phyloP scores from a whole-genome alignment of 495 filamentous ascomycete genomes.

The Trichocladium uniseriatum region DNA sequence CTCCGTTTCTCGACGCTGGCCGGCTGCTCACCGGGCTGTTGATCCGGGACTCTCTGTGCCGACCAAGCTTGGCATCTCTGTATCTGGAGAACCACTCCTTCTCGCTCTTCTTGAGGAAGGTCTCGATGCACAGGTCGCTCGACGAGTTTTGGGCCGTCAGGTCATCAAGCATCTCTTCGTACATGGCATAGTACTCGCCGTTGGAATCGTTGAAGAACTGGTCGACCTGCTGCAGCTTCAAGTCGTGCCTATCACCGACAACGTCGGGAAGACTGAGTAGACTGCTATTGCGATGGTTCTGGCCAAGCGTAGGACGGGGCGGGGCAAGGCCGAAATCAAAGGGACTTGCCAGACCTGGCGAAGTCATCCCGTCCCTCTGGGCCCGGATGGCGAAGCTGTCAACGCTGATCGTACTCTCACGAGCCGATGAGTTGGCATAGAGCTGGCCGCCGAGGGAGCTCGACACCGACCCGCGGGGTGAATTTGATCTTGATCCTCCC shows the following conservation, averaged over 20 bases:
- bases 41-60: constrained; percentile 14
- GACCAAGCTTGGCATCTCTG: constrained; percentile 49
- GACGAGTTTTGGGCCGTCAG: constrained; percentile 47
- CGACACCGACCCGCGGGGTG: constrained; percentile 19
- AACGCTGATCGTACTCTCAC: constrained; percentile 28
- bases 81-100: constrained; percentile 55
- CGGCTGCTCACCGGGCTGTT: constrained; percentile 15
- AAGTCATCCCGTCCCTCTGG: constrained; percentile 31
- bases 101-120: constrained; percentile 52
- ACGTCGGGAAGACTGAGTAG: constrained; percentile 46
- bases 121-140: constrained; percentile 51
- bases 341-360: constrained; percentile 22
- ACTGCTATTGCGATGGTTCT: constrained; percentile 26
- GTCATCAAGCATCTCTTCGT: constrained; percentile 45
- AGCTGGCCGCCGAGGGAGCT: constrained; percentile 20
- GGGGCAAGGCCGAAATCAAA: constrained; percentile 18
- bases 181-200: constrained; percentile 47
- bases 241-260: constrained; percentile 53
- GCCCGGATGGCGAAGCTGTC: constrained; percentile 32
- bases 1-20: constrained; percentile 17
- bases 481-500: constrained; percentile 12
- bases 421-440: constrained; percentile 21
- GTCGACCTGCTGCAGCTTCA: constrained; percentile 54
- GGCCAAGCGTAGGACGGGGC: constrained; percentile 22
- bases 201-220: constrained; percentile 60